Evolutionary conservation across 1,284 basidiomycete genomes (phyloP).

Genomic region (Pyrrhoderma noxium): DNA sequence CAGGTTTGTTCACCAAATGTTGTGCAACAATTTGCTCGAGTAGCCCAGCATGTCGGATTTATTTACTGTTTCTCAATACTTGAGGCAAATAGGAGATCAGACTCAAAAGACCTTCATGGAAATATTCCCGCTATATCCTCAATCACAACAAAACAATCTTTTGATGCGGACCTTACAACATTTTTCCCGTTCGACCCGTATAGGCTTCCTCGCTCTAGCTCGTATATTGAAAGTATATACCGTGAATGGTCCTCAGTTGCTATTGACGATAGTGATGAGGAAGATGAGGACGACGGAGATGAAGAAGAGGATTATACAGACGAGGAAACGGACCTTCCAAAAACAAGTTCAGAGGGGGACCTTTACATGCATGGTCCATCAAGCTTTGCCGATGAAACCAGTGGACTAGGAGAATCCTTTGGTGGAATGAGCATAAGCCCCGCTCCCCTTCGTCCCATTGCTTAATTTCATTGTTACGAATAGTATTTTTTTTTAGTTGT

Average conservation of each 20-base stretch:
- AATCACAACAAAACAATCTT: conserved; percentile 30
- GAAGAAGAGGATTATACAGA: conserved; percentile 31
- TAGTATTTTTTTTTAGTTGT: not conserved
- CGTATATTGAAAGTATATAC: conserved; percentile 67
- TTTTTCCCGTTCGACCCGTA: conserved; percentile 99
- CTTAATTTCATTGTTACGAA: no score
- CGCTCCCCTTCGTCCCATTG: conserved; percentile 17
- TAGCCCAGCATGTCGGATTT: conserved; percentile 88
- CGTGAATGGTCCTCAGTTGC: conserved; percentile 72
- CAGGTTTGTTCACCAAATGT: conserved; percentile 87
- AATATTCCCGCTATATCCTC: not conserved
- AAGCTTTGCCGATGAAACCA: conserved; percentile 23
- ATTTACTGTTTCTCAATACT: conserved; percentile 94
- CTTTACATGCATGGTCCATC: conserved; percentile 11
- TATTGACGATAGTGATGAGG: conserved; percentile 65
- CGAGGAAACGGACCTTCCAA: conserved; percentile 30
- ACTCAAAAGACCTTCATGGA: conserved; percentile 22
- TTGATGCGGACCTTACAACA: conserved; percentile 64
- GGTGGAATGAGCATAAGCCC: conserved; percentile 79
- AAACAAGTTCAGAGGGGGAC: conserved; percentile 7
- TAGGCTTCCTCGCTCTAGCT: conserved; percentile 68
- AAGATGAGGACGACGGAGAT: conserved; percentile 50
- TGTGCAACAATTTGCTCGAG: conserved; percentile 89
- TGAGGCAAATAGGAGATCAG: conserved; percentile 70
- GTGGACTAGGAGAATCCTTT: conserved; percentile 53